A percentile compares a stretch with the other conserved stretches of the same genome.
Evolutionary conservation across 768 basidiomycete genomes (phyloP).

Genomic region (Xerocomus brunneocitrinus): DNA sequence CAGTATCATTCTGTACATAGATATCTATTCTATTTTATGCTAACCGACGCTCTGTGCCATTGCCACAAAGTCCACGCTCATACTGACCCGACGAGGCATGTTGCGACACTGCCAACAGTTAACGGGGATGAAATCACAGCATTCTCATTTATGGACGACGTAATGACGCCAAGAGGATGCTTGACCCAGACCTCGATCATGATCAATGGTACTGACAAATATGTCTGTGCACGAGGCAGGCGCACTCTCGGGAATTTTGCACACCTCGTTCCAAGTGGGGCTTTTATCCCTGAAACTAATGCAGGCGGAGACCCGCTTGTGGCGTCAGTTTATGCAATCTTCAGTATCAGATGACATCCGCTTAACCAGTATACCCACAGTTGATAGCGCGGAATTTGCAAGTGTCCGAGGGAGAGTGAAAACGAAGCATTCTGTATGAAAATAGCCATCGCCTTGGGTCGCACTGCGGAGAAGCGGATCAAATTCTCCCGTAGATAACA

Average conservation of each 20-base stretch:
- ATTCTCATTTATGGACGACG: conserved; percentile 53
- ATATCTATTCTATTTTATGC: conserved; percentile 28
- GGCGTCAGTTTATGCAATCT: conserved; percentile 61
- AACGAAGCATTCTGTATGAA: background rate
- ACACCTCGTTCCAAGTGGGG: background rate
- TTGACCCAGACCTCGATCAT: conserved; percentile 23
- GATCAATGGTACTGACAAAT: too few species aligned
- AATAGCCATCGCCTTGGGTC: background rate
- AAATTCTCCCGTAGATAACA: background rate
- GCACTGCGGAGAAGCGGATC: background rate
- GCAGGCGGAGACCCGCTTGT: conserved; percentile 58
- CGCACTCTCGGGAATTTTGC: background rate
- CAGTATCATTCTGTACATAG: conserved; percentile 28
- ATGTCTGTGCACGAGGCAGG: conserved; percentile 65
- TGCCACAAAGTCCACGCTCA: conserved; percentile 53
- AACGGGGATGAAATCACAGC: conserved; percentile 51
- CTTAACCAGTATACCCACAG: conserved; percentile 4
- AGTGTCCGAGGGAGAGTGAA: background rate
- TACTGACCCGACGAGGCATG: conserved; percentile 51
- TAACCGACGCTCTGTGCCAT: background rate
- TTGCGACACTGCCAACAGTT: conserved; percentile 60
- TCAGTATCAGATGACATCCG: background rate
- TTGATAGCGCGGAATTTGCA: conserved; percentile 5
- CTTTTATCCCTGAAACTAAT: too few species aligned
- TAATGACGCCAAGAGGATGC: conserved; percentile 58